Evolutionary conservation across 495 filamentous ascomycete genomes (phyloP).

Genomic region (Arthonia radiata): DNA sequence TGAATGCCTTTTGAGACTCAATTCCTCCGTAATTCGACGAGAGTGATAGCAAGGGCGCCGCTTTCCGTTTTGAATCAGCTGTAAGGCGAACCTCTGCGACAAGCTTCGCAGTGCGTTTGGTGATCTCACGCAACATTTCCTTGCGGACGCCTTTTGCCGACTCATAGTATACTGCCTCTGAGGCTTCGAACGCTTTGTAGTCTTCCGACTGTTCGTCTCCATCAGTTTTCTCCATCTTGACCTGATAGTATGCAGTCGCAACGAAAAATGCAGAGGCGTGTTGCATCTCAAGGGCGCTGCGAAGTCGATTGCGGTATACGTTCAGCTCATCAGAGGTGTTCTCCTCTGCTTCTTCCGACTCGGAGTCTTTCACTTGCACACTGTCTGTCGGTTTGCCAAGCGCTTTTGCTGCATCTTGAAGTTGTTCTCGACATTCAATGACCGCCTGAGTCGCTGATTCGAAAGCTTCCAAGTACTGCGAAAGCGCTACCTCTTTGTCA

Average conservation of each 20-base stretch:
- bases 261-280: constrained; percentile 69
- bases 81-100: constrained; percentile 14
- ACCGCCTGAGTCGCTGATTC: constrained; percentile 30
- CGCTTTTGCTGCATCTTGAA: constrained; percentile 26
- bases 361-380: constrained; percentile 4
- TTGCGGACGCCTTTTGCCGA: constrained; percentile 48
- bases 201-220: constrained; percentile 8
- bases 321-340: constrained; percentile 24
- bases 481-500: constrained; percentile 28
- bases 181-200: constrained; percentile 35
- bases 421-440: constrained; percentile 33
- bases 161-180: constrained; percentile 51
- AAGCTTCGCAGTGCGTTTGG: constrained; percentile 8
- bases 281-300: constrained; percentile 49
- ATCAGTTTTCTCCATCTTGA: constrained; percentile 24
- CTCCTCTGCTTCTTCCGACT: constrained; percentile 13
- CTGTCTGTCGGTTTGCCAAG: constrained; percentile 1
- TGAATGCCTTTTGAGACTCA: constrained; percentile 29
- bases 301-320: constrained; percentile 38
- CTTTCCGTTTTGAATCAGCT: constrained; percentile 22
- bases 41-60: constrained; percentile 33
- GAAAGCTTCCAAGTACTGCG: constrained; percentile 38
- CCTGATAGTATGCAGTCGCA: constrained; percentile 59
- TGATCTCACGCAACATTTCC: constrained; percentile 31
- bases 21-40: constrained; percentile 30